Conservation (phyloP, 2,329 filamentous ascomycete species). For the Coniochaeta prunicola region DNA sequence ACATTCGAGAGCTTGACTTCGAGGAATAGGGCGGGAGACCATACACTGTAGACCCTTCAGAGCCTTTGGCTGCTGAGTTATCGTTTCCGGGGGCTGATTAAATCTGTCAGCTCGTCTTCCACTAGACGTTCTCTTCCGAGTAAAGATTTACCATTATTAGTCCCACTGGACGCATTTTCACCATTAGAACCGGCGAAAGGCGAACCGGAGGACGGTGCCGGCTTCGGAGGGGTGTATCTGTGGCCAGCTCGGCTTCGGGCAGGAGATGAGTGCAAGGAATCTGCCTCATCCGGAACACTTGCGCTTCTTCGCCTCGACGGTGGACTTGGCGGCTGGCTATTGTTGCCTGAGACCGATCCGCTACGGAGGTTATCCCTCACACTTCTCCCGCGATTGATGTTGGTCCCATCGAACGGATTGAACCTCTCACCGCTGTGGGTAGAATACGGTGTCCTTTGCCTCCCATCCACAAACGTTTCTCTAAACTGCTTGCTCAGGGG, state of each 20-base stretch:
- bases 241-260: neutral
- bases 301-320: conserved; percentile 21
- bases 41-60: conserved; percentile 39
- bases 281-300: conserved; percentile 21
- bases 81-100: conserved; percentile 9
- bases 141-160: neutral
- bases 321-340: conserved; percentile 8
- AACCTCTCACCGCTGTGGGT: conserved; percentile 51
- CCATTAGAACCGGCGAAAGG: neutral
- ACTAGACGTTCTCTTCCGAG: neutral
- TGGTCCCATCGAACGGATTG: conserved; percentile 44
- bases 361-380: conserved; percentile 27
- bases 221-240: neutral
- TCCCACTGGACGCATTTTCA: neutral
- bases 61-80: conserved; percentile 15
- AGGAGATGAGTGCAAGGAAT: conserved; percentile 9
- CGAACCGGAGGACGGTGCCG: neutral
- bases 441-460: conserved; percentile 52
- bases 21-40: conserved; percentile 17
- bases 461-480: conserved; percentile 35
- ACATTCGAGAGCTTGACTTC: neutral
- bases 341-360: conserved; percentile 12
- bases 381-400: conserved; percentile 37
- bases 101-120: conserved; percentile 9
- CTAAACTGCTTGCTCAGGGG: conserved; percentile 36